Base-by-base conservation (phyloP, 2,329 filamentous ascomycete genomes). In the Xylaria sp. region DNA sequence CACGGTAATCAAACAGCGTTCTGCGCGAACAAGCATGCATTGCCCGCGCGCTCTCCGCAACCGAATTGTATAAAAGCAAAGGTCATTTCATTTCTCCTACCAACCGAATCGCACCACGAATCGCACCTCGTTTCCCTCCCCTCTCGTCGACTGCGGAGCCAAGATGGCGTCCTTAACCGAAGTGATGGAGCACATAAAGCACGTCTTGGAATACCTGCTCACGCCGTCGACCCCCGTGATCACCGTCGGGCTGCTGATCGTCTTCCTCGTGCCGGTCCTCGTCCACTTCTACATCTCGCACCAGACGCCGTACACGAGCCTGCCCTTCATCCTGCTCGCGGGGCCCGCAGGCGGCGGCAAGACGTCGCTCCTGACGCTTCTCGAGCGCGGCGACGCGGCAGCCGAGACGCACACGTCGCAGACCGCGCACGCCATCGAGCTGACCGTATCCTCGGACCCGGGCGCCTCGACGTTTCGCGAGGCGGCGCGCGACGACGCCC, bases 271-370 rank as follows among this genome's bases (percentile, higher is more conserved):
- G 27, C 95, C 95, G 19, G 72, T 96, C 54, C 73, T 96, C 56
- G 82, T 97, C 48, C 95, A 98, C 80, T 75, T 86, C 60, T 79
- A 90, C 73, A 84, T 97, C 73, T 87, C 92, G 75, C 85, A 85
- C 57, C 83, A 86, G 51, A 84, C 85, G 38, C 84, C 87, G 13
- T 88, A 90, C 70, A 86, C 86, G 37, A 83, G 82, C 13, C 84
- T 90, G 25, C 92, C 94, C 51, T 90, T 89, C 7, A 87, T 98
- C 63, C 81, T 97, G 9, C 85, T 97, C 43, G 75, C 93, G 49
- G 95, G 95, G 1, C 92, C 94, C 15, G 88, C 89, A 58, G 90
- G 89, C 65, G 85, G 87, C 51, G 95, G 95, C 71, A 99, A 98
- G 81, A 98, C 95, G 0, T 85, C 91, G 8, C 86, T 98, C 33